Evolutionary conservation across 1,284 basidiomycete species (phyloP).

Genomic region (Cutaneotrichosporon sp.): DNA sequence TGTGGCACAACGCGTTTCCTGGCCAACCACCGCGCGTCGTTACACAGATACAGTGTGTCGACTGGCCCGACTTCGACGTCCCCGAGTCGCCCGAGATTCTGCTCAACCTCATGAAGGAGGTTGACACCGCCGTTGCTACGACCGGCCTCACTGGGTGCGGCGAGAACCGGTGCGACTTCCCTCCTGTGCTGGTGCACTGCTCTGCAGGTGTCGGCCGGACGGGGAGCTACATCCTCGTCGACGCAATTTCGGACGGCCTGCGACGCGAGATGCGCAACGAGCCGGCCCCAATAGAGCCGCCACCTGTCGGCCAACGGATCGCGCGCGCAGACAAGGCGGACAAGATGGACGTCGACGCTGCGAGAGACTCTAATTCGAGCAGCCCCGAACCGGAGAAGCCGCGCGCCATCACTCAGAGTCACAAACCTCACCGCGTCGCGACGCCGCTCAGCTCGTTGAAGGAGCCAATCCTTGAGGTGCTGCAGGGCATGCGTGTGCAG

Average conservation of each 20-base stretch:
- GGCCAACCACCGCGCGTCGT: slow-evolving; percentile 61
- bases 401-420: slow-evolving; percentile 28
- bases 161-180: slow-evolving; percentile 30
- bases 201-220: slow-evolving; percentile 91
- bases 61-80: slow-evolving; percentile 94
- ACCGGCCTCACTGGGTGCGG: slow-evolving; percentile 48
- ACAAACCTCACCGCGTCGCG: slow-evolving; percentile 57
- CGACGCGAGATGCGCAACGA: slow-evolving; percentile 58
- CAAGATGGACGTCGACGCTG: slow-evolving; percentile 5
- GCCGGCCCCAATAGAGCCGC: background rate
- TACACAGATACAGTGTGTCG: slow-evolving; percentile 79
- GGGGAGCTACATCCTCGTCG: slow-evolving; percentile 85
- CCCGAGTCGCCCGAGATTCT: slow-evolving; percentile 76
- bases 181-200: slow-evolving; percentile 55
- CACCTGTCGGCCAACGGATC: background rate
- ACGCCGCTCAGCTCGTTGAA: slow-evolving; percentile 62
- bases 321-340: background rate
- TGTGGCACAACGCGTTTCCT: slow-evolving; percentile 65
- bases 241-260: slow-evolving; percentile 78
- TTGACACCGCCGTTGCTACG: slow-evolving; percentile 62
- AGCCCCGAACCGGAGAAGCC: slow-evolving; percentile 6
- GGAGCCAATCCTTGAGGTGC: slow-evolving; percentile 72
- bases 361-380: background rate
- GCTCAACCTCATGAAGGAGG: slow-evolving; percentile 66
- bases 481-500: slow-evolving; percentile 88